These are phyloP conservation scores for Heterobasidion annosum DNA, from an alignment of 1,284 basidiomycete genomes.

Conservation along the genomic window DNA sequence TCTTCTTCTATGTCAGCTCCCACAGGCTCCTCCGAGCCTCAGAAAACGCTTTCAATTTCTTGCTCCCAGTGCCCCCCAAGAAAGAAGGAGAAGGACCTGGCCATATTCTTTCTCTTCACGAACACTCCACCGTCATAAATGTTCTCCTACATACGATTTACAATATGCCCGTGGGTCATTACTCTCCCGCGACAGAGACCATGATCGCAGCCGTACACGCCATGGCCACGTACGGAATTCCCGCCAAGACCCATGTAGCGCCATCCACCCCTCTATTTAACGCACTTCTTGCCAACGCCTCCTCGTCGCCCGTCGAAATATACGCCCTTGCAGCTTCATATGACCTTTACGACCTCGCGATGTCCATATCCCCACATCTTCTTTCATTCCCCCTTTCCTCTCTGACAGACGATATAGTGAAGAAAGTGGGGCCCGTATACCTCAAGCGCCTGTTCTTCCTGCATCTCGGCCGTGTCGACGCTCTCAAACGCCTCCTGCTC, in stretches of 20 bases:
- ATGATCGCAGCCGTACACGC: slow-evolving; percentile 18
- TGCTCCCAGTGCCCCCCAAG: slow-evolving; percentile 16
- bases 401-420: slow-evolving; percentile 24
- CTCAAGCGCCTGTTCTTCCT: slow-evolving; percentile 31
- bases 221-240: slow-evolving; percentile 21
- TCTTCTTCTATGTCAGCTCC: slow-evolving; percentile 49
- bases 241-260: slow-evolving; percentile 12
- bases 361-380: slow-evolving; percentile 24
- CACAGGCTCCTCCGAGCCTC: slow-evolving; percentile 24
- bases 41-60: slow-evolving; percentile 26
- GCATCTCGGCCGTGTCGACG: slow-evolving; percentile 25
- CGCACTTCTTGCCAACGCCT: slow-evolving; percentile 22
- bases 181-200: slow-evolving; percentile 17
- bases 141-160: slow-evolving; percentile 27
- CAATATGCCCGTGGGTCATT: slow-evolving; percentile 19
- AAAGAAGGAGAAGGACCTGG: slow-evolving; percentile 16
- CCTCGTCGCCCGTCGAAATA: slow-evolving; percentile 21
- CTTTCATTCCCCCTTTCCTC: slow-evolving; percentile 21
- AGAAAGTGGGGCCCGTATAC: slow-evolving; percentile 27
- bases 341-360: slow-evolving; percentile 24
- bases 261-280: slow-evolving; percentile 18
- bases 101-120: slow-evolving; percentile 21
- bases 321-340: slow-evolving; percentile 27
- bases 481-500: slow-evolving; percentile 25
- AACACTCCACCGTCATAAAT: slow-evolving; percentile 24